phyloP scores from a whole-genome alignment of 2,329 filamentous ascomycete species.

The Aspergillus uvarum region DNA sequence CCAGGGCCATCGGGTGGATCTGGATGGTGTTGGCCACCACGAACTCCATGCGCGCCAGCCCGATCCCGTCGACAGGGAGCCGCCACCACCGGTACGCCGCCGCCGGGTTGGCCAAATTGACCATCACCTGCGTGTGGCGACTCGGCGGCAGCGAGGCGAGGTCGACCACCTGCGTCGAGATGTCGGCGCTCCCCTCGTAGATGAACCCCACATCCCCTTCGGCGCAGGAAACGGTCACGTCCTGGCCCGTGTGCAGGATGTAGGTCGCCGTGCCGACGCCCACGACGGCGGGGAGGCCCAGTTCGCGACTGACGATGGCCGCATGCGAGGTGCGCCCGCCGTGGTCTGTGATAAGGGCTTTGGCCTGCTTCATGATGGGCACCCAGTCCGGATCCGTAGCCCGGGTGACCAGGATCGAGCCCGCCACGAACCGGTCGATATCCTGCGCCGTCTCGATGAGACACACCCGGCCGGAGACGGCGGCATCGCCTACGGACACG shows the following conservation, averaged over 20 bases:
- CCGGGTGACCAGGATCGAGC: slow-evolving; percentile 38
- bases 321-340: slow-evolving; percentile 38
- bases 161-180: slow-evolving; percentile 34
- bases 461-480: slow-evolving; percentile 35
- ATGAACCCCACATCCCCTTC: slow-evolving; percentile 41
- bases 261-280: slow-evolving; percentile 40
- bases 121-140: slow-evolving; percentile 36
- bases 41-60: slow-evolving; percentile 45
- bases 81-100: slow-evolving; percentile 44
- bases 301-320: slow-evolving; percentile 44
- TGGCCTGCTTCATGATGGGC: slow-evolving; percentile 41
- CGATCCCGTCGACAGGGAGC: slow-evolving; percentile 41
- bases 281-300: slow-evolving; percentile 41
- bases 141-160: slow-evolving; percentile 23
- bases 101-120: slow-evolving; percentile 41
- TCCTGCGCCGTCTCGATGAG: slow-evolving; percentile 32
- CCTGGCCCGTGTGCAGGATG: slow-evolving; percentile 37
- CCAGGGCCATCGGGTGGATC: slow-evolving; percentile 40
- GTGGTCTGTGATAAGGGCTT: slow-evolving; percentile 39
- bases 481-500: slow-evolving; percentile 36
- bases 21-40: slow-evolving; percentile 41
- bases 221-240: slow-evolving; percentile 42
- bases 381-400: slow-evolving; percentile 43
- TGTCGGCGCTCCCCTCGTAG: slow-evolving; percentile 38
- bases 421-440: slow-evolving; percentile 35